phyloP scores from a whole-genome alignment of 2,329 filamentous ascomycete genomes.

The Epichloe typhina region DNA sequence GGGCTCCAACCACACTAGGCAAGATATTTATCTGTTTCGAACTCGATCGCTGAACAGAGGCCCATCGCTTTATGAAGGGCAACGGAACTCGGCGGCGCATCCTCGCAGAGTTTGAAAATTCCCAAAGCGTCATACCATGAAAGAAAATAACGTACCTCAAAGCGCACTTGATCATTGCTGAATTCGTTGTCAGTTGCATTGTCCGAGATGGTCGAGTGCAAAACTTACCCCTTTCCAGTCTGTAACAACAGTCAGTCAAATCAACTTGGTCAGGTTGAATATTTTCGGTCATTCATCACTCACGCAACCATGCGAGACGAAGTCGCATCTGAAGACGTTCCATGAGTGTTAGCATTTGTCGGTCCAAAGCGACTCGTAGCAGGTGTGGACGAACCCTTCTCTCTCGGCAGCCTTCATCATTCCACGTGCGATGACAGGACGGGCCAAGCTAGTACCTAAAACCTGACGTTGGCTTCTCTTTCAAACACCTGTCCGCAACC shows the following conservation, averaged over 20 bases:
- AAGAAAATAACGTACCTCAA: not conserved
- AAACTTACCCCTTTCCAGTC: conserved; percentile 2
- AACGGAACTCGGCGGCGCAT: not conserved
- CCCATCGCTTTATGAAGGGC: not conserved
- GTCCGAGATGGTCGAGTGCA: not conserved
- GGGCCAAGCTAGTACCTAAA: conserved; percentile 45
- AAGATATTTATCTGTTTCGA: not conserved
- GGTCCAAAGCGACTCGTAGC: too few species aligned
- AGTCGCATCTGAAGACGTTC: not conserved
- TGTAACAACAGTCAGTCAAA: not conserved
- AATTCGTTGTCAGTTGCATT: not conserved
- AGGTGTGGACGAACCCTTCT: not conserved
- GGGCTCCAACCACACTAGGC: not conserved
- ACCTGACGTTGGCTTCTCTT: not conserved
- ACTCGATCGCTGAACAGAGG: not conserved
- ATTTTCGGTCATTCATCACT: not conserved
- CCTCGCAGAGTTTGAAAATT: not conserved
- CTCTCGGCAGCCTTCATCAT: conserved; percentile 21
- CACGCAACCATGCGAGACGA: conserved; percentile 2
- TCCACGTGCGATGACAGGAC: conserved; percentile 52
- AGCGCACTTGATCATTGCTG: conserved; percentile 2
- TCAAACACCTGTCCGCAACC: not conserved
- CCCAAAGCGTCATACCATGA: not conserved
- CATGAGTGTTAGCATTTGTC: not conserved
- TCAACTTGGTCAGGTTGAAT: not conserved